These are phyloP conservation scores for Colletotrichum eleusines DNA, from an alignment of 2,329 filamentous ascomycete genomes.

Conservation along the genomic window DNA sequence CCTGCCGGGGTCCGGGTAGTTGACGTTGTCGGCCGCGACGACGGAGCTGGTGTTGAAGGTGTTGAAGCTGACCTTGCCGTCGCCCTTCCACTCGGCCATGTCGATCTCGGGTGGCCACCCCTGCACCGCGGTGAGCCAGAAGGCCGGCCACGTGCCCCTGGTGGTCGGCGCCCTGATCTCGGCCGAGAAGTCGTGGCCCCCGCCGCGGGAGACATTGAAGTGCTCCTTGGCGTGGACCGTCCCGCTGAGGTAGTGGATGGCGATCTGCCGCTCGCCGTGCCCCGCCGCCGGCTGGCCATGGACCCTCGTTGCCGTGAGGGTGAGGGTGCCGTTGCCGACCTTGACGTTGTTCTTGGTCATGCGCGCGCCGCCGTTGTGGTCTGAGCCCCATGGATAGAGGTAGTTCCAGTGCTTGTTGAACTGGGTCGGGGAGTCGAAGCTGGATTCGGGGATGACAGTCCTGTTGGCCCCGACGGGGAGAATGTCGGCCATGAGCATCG, in stretches of 20 bases:
- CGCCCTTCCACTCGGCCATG: slow-evolving; percentile 72
- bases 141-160: slow-evolving; percentile 68
- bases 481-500: slow-evolving; percentile 34
- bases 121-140: slow-evolving; percentile 67
- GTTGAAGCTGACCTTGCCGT: slow-evolving; percentile 67
- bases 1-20: slow-evolving; percentile 58
- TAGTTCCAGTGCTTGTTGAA: slow-evolving; percentile 62
- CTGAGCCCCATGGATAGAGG: slow-evolving; percentile 66
- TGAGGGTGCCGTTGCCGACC: slow-evolving; percentile 56
- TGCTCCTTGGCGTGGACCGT: slow-evolving; percentile 55
- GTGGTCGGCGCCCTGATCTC: slow-evolving; percentile 56
- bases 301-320: slow-evolving; percentile 60
- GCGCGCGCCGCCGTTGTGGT: slow-evolving; percentile 68
- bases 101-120: slow-evolving; percentile 71
- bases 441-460: slow-evolving; percentile 39
- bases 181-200: slow-evolving; percentile 57
- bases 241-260: slow-evolving; percentile 66
- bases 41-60: slow-evolving; percentile 64
- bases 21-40: slow-evolving; percentile 60
- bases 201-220: slow-evolving; percentile 53
- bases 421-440: slow-evolving; percentile 33
- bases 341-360: slow-evolving; percentile 62
- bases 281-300: slow-evolving; percentile 54
- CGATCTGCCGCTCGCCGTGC: slow-evolving; percentile 54
- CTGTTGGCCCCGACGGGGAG: slow-evolving; percentile 9